phyloP scores from a whole-genome alignment of 768 basidiomycete genomes.

The Phylloporus scabripes region DNA sequence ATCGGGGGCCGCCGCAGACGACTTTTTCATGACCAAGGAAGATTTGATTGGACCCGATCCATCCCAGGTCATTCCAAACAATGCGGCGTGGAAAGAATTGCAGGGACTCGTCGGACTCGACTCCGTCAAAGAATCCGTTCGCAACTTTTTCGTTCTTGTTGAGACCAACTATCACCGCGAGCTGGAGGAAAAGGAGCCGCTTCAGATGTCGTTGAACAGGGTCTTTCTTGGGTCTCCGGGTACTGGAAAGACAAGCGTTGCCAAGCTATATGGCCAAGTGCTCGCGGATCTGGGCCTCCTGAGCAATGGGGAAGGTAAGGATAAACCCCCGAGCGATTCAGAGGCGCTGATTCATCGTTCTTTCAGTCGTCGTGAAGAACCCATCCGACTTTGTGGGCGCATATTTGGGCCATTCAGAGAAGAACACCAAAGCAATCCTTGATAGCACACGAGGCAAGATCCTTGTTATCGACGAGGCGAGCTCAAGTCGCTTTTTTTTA shows the following conservation, averaged over 20 bases:
- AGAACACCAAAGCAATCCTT: slow-evolving; percentile 59
- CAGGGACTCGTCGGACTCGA: slow-evolving; percentile 50
- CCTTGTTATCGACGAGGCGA: slow-evolving; percentile 64
- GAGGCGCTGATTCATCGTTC: neutral
- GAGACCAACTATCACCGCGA: slow-evolving; percentile 57
- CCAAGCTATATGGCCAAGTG: slow-evolving; percentile 60
- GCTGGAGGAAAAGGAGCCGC: slow-evolving; percentile 47
- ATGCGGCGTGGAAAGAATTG: slow-evolving; percentile 47
- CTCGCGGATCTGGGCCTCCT: slow-evolving; percentile 56
- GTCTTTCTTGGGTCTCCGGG: slow-evolving; percentile 66
- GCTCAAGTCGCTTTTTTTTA: slow-evolving; percentile 11
- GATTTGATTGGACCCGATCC: slow-evolving; percentile 68
- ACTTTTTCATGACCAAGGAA: slow-evolving; percentile 46
- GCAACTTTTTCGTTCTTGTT: slow-evolving; percentile 41
- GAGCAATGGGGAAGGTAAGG: slow-evolving; percentile 65
- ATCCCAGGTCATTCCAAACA: slow-evolving; percentile 39
- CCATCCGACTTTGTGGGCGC: slow-evolving; percentile 65
- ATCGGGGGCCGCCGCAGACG: slow-evolving; percentile 37
- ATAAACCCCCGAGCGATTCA: neutral
- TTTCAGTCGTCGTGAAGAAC: slow-evolving; percentile 57
- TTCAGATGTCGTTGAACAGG: slow-evolving; percentile 54
- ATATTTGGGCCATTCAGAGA: slow-evolving; percentile 55
- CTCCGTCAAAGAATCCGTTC: slow-evolving; percentile 51
- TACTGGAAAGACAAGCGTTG: slow-evolving; percentile 69
- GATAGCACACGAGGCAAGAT: slow-evolving; percentile 58